Evolutionary conservation across 2,329 filamentous ascomycete species (phyloP), one percentile per base, ranked within the genome.

Genomic region (Nakataea oryzae): DNA sequence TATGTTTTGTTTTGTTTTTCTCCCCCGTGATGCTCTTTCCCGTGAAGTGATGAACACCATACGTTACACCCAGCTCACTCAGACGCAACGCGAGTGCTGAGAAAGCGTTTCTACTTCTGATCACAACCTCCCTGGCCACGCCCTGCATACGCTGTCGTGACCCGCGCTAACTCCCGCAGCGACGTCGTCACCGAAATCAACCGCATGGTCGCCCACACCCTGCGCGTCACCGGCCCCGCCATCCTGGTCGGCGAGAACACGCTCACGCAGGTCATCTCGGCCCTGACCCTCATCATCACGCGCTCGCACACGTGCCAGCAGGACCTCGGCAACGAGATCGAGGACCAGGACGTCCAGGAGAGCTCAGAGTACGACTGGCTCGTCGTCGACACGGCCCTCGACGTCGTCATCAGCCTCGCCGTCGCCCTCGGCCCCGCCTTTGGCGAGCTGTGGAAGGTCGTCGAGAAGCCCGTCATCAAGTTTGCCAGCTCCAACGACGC

Each of bases 51-150:
- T 97, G 92, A 96, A 78, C 81, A 84, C 80, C 76, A 79, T 85
- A 86, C 90, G 91, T 93, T 93, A 93, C 85, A 93, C 93, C 92
- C 93, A 97, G 93, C 93, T 97, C 93, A 97, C 93, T 96, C 91
- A 90, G 89, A 97, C 88, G 87, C 90, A 84, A 79, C 86, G 89
- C 86, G 86, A 79, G 86, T 96, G 91, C 89, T 91, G 91, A 87
- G 87, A 95, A 96, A 78, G 80, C 91, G 88, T 85, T 77, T 79
- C 80, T 75, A 75, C 73, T 71, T 75, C 77, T 80, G 76, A 78
- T 65, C 56, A 17, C 63, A 55, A 34, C 27, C 29, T 29, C 58
- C 41, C 57, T 61, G 41, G 60, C 62, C 57, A 60, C 27, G 57
- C 61, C 47, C 62, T 61, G 32, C 26, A 21, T 54, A 34, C 55